Base-by-base conservation (phyloP, 371 early-diverging fungal species). In the Mortierella sp. region DNA sequence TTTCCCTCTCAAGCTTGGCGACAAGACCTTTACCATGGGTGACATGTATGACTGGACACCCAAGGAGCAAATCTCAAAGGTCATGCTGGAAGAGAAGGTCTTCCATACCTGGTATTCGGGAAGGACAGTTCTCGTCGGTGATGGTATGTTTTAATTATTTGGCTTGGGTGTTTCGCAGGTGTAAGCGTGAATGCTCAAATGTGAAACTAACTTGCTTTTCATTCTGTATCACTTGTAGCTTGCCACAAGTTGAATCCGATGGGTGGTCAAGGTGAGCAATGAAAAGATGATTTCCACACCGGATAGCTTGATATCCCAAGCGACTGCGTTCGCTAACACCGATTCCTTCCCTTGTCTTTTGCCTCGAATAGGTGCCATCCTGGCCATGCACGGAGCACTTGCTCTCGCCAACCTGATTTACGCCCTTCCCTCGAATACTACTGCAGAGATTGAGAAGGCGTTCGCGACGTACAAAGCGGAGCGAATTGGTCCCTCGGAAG, bases 211-310 rank as follows among this genome's bases (percentile, higher is more conserved):
- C 8, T n/a, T 14, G 44, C 11, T 4, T 63, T 47, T n/a, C n/a
- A n/a, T n/a, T n/a, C n/a, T n/a, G 2, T 40, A 9, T 16, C 63
- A 24, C 19, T 11, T 55, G 52, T 2, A n/a, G 31, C 40, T 43
- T 61, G 34, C 26, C 65, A 24, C 29, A 31, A 77, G 77, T 34
- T 77, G 52, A 71, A 71, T 22, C 77, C 77, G 0, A 71, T 72
- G 4, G 77, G 71, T 2, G 77, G 68, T 29, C 67, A 71, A 31
- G 76, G 76, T 76, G 61, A n/a, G n/a, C n/a, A n/a, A n/a, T n/a
- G n/a, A n/a, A n/a, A n/a, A n/a, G n/a, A n/a, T n/a, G 34, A 58
- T 34, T 0, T 34, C 4, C 19, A 34, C 2, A 2, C 24, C 22
- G n/a, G n/a, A n/a, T n/a, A n/a, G n/a, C n/a, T n/a, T n/a, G n/a